These are phyloP conservation scores for Gossypium rotundifolium DNA, from an alignment of 345 rosid genomes.

Conservation along the genomic window DNA sequence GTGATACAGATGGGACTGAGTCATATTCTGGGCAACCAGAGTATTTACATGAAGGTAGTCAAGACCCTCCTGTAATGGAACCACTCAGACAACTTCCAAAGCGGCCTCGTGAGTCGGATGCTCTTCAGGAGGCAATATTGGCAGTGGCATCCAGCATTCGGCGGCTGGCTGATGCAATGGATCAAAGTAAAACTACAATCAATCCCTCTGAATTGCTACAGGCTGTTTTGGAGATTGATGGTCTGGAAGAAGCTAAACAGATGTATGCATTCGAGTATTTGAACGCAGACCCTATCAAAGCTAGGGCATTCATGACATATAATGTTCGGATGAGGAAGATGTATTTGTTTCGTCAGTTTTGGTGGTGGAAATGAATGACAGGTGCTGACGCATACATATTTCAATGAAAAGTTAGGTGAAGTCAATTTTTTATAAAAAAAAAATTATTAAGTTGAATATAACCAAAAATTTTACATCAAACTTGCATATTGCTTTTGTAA, in stretches of 20 bases:
- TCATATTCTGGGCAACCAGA: constrained; percentile 51
- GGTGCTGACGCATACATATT: not conserved
- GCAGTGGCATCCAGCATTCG: constrained; percentile 67
- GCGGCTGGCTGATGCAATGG: constrained; percentile 72
- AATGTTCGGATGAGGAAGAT: constrained; percentile 64
- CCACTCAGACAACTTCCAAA: constrained; percentile 51
- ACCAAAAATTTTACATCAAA: no score
- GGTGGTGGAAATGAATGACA: constrained; percentile 88
- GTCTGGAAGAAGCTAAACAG: constrained; percentile 72
- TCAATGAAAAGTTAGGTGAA: no score
- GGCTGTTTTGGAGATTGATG: constrained; percentile 85
- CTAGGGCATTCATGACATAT: constrained; percentile 81
- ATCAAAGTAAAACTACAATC: constrained; percentile 41
- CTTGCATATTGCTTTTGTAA: no score
- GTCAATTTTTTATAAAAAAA: no score
- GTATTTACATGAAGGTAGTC: constrained; percentile 45
- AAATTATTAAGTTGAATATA: no score
- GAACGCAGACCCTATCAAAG: constrained; percentile 77
- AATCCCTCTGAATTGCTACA: constrained; percentile 54
- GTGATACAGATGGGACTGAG: constrained; percentile 82
- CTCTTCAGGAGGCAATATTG: constrained; percentile 67
- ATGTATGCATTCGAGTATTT: constrained; percentile 87
- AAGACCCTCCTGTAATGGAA: constrained; percentile 47
- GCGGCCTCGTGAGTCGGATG: constrained; percentile 49
- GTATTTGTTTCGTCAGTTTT: constrained; percentile 72